Evolutionary conservation across 78 protist genomes (phyloP).

Genomic region (Speleostelium caveatum): DNA sequence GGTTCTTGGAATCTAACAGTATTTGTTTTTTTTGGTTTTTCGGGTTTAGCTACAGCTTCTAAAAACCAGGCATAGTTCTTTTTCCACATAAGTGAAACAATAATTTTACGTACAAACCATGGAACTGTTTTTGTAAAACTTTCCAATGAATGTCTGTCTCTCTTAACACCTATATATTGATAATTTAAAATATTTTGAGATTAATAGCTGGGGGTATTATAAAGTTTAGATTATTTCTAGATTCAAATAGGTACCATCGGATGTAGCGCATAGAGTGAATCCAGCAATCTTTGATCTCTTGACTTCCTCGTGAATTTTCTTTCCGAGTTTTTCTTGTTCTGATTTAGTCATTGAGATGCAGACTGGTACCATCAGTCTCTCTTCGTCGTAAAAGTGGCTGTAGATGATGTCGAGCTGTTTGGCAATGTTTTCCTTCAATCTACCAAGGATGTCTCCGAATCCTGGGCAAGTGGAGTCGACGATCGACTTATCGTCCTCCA

Average conservation of each 20-base stretch:
- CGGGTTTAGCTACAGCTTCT: background rate
- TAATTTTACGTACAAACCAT: conserved; percentile 37
- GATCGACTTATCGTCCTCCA: background rate
- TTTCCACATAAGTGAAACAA: background rate
- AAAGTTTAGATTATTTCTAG: too few relatives aligned
- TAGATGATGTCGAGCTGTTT: background rate
- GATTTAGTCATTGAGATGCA: conserved; percentile 6
- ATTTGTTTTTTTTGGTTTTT: background rate
- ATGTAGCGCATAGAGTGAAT: conserved; percentile 5
- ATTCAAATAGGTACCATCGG: too few relatives aligned
- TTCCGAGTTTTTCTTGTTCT: conserved; percentile 25
- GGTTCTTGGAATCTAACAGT: background rate
- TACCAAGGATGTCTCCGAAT: background rate
- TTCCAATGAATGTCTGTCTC: conserved; percentile 5
- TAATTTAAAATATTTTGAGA: too few relatives aligned
- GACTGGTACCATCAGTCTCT: conserved; percentile 22
- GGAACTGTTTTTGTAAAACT: conserved; percentile 25
- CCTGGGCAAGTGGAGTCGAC: background rate
- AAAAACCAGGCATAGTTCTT: conserved; percentile 35
- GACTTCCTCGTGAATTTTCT: background rate
- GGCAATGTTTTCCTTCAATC: background rate
- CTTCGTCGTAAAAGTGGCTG: conserved; percentile 50
- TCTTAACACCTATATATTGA: background rate
- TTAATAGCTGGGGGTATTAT: too few relatives aligned
- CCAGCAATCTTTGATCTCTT: background rate